These are phyloP conservation scores for Capronia epimyces DNA, from an alignment of 2,329 filamentous ascomycete genomes.

Conservation along the genomic window DNA sequence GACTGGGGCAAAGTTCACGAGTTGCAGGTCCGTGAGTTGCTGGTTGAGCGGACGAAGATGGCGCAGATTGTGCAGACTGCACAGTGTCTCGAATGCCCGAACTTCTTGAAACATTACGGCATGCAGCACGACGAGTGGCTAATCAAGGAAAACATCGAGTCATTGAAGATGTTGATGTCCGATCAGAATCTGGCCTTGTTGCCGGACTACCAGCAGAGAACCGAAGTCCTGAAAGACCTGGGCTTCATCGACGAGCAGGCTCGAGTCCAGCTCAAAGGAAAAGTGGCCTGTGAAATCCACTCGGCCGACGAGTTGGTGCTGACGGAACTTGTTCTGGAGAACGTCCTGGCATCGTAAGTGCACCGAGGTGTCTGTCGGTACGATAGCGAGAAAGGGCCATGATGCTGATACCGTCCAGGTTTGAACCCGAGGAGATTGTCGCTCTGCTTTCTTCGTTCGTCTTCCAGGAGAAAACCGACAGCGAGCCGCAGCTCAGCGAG, in stretches of 20 bases:
- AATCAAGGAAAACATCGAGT: slow-evolving; percentile 85
- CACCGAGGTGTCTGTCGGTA: not conserved
- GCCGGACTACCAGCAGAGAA: slow-evolving; percentile 93
- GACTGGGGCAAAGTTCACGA: slow-evolving; percentile 76
- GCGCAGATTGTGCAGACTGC: slow-evolving; percentile 59
- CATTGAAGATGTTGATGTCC: slow-evolving; percentile 81
- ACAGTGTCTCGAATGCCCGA: slow-evolving; percentile 62
- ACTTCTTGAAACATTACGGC: slow-evolving; percentile 87
- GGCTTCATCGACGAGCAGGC: slow-evolving; percentile 83
- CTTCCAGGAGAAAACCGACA: slow-evolving; percentile 93
- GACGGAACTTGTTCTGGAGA: slow-evolving; percentile 93
- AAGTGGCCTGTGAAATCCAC: slow-evolving; percentile 97
- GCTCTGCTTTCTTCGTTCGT: slow-evolving; percentile 90
- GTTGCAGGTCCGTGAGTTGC: slow-evolving; percentile 70
- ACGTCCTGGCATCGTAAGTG: slow-evolving; percentile 90
- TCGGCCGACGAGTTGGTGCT: slow-evolving; percentile 94
- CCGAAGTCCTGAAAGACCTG: slow-evolving; percentile 84
- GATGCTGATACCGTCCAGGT: slow-evolving; percentile 3
- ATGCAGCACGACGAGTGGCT: slow-evolving; percentile 97
- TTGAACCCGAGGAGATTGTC: slow-evolving; percentile 71
- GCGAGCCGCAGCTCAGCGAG: slow-evolving; percentile 71
- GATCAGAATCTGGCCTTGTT: slow-evolving; percentile 94
- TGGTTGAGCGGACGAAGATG: slow-evolving; percentile 64
- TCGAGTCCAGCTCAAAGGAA: slow-evolving; percentile 91
- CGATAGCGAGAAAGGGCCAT: too few species aligned